These are phyloP conservation scores for Beta lomatogona DNA, from an alignment of 179 eudicot species.

Conservation along the genomic window DNA sequence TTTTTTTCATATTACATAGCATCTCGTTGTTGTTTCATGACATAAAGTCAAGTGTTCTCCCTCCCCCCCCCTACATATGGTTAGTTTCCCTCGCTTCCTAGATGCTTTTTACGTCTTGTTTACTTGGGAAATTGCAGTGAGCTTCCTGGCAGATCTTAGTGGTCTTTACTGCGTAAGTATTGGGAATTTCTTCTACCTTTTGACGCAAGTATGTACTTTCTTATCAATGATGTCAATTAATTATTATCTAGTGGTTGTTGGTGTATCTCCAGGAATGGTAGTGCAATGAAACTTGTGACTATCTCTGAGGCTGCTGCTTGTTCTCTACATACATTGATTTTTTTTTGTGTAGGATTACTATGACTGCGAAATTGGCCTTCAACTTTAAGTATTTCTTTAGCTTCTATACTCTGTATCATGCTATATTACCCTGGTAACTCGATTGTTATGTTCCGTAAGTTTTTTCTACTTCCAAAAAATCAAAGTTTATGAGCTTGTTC, in stretches of 20 bases:
- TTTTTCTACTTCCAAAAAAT: background rate
- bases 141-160: constrained; percentile 94
- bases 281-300: background rate
- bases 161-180: constrained; percentile 90
- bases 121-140: constrained; percentile 70
- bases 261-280: background rate
- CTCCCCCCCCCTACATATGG: too few species aligned
- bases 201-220: constrained; percentile 76
- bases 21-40: background rate
- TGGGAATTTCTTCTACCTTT: constrained; percentile 77
- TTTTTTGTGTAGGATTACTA: background rate
- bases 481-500: background rate
- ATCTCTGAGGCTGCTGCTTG: background rate
- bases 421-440: background rate
- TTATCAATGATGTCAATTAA: constrained; percentile 1
- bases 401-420: background rate
- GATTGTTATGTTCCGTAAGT: background rate
- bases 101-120: constrained; percentile 31
- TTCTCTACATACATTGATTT: background rate
- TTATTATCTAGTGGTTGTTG: background rate
- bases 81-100: background rate
- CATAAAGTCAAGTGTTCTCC: background rate
- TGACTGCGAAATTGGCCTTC: background rate
- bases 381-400: background rate
- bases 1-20: background rate